Evolutionary conservation across 345 rosid genomes (phyloP).

Genomic region (Eucalyptus sp.): DNA sequence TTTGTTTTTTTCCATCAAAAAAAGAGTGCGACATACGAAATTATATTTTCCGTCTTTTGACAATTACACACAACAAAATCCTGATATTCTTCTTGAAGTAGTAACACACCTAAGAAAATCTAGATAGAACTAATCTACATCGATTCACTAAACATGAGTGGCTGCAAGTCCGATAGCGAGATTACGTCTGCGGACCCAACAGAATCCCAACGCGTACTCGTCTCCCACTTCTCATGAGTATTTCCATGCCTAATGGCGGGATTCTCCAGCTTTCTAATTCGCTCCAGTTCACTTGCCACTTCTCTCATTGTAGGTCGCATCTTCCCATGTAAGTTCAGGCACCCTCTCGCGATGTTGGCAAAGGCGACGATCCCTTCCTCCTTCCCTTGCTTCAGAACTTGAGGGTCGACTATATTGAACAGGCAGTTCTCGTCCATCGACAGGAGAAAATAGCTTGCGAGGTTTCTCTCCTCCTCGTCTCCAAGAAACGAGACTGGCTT

Average conservation of each 20-base stretch:
- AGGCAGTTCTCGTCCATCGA: background rate
- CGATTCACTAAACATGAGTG: background rate
- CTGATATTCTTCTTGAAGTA: background rate
- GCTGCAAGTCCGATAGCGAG: background rate
- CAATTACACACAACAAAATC: background rate
- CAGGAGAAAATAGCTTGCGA: background rate
- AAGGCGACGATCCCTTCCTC: background rate
- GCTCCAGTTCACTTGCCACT: background rate
- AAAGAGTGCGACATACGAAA: background rate
- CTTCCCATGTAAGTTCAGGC: background rate
- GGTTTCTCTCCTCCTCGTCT: background rate
- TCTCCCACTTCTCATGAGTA: background rate
- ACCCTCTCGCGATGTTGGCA: background rate
- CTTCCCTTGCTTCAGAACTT: background rate
- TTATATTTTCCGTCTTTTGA: background rate
- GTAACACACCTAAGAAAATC: background rate
- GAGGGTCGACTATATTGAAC: background rate
- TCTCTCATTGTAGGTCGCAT: slow-evolving; percentile 5
- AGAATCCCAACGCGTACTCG: background rate
- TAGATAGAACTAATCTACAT: background rate
- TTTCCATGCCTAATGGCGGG: background rate
- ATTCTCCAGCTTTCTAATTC: background rate
- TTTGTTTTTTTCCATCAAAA: background rate
- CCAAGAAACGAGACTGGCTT: background rate
- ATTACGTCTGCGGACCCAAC: background rate